Conservation (phyloP, 192 early-diverging fungal genomes). For the Dissophora globulifera region DNA sequence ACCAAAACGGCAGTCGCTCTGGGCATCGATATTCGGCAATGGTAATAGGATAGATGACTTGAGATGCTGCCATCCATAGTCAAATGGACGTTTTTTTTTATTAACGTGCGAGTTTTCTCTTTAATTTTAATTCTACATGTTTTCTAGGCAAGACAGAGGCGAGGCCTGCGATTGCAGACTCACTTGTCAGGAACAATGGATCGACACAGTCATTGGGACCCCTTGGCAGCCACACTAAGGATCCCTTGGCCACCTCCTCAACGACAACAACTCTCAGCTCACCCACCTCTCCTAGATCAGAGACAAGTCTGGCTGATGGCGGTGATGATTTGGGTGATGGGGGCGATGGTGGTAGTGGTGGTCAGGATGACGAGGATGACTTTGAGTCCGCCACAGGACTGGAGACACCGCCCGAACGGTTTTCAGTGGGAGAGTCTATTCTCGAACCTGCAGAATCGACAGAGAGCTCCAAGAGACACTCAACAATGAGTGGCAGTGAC, state of each 20-base stretch:
- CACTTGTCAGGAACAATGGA: conserved; percentile 23
- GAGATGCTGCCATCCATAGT: too few species aligned
- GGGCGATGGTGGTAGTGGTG: too few species aligned
- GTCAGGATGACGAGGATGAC: too few species aligned
- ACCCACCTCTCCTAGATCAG: conserved; percentile 13
- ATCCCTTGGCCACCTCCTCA: too few species aligned
- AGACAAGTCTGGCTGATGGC: conserved; percentile 5
- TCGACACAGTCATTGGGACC: conserved; percentile 34
- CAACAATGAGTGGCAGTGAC: too few species aligned
- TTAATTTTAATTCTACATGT: neutral
- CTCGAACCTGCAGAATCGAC: too few species aligned
- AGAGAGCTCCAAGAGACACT: too few species aligned
- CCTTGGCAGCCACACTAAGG: neutral
- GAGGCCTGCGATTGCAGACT: conserved; percentile 10
- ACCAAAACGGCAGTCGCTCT: conserved; percentile 42
- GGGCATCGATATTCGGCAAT: conserved; percentile 47
- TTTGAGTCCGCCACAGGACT: conserved; percentile 2
- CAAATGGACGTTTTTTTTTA: neutral
- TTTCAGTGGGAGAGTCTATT: conserved; percentile 13
- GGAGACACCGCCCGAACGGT: neutral
- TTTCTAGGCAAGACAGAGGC: conserved; percentile 17
- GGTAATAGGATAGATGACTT: too few species aligned
- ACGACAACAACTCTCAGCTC: conserved; percentile 1
- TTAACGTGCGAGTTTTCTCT: neutral
- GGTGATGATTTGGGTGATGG: too few species aligned